Evolutionary conservation across 129 eudicot genomes (phyloP), one percentile per base, ranked within the genome.

Genomic region (Flaveria ramosissima): DNA sequence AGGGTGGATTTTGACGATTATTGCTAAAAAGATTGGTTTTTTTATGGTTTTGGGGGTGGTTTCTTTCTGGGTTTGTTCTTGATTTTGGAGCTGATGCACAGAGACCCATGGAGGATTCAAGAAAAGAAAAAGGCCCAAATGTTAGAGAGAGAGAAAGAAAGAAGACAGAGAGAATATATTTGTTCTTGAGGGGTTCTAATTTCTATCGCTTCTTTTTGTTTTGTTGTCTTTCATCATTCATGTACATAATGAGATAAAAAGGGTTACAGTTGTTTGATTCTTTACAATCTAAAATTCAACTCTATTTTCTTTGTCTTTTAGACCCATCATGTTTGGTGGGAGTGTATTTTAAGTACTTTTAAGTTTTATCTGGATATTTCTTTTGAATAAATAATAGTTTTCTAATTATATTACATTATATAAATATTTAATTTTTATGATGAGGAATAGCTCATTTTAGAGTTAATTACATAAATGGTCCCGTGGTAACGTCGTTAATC

Each of bases 81-180:
- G 87, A 63, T 70, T 72, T 70, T 21, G 86, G 78, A 26, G 90
- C 80, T 26, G 95, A 89, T 57, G 77, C 84, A 80, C 90, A 86
- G 50, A 89, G 86, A 50, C 95, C 95, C 95, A 89, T 89, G 83
- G 76, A 57, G 47, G 70, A 43, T 74, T 43, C 15, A 64, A 57
- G 41, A 70, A 67, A 3, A 3, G 13, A 2, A 11, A 45, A 59
- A 59, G 8, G 21, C 7, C 41, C 41, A 36, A 36, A 36, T 36
- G 1, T 36, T 36, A 5, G 64, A 42, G 45, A 26, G 13, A 68
- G 77, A 39, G 57, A 68, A 56, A 78, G 63, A 72, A 15, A 72
- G 14, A 39, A 53, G 78, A 70, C 64, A 70, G 78, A 70, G 81
- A 75, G 57, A 57, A 59, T 76, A 66, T 70, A 67, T 74, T 56